Percentiles rank a stretch among this genome's conserved stretches.
phyloP scores from a whole-genome alignment of 768 basidiomycete species.

The Lactarius sp. region DNA sequence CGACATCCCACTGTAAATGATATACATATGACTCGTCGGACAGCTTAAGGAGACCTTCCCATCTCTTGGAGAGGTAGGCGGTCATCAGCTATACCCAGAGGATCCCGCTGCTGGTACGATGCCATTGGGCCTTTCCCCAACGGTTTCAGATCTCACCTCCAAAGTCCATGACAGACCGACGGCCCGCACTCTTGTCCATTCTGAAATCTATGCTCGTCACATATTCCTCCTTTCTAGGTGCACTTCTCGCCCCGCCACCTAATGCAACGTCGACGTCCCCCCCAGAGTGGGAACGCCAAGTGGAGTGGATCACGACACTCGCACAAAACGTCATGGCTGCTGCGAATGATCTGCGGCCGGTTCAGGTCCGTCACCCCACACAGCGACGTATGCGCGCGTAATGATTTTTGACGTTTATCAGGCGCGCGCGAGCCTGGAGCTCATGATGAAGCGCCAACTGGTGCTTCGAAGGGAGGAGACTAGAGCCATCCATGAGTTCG shows the following conservation, averaged over 20 bases:
- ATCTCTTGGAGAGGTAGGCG: constrained; percentile 75
- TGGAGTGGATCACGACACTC: constrained; percentile 78
- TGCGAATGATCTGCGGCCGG: constrained; percentile 83
- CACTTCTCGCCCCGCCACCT: constrained; percentile 62
- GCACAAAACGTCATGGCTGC: constrained; percentile 87
- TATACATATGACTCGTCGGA: constrained; percentile 8
- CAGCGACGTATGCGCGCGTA: background rate
- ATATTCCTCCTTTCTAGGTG: constrained; percentile 67
- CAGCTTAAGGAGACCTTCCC: constrained; percentile 82
- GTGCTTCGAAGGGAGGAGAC: constrained; percentile 73
- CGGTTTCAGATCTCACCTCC: background rate
- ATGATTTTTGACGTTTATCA: constrained; percentile 31
- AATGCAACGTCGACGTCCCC: constrained; percentile 41
- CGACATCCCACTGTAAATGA: background rate
- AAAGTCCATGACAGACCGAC: constrained; percentile 50
- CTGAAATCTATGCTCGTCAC: constrained; percentile 74
- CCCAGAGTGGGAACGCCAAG: constrained; percentile 69
- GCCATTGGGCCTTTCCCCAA: background rate
- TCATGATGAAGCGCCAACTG: constrained; percentile 76
- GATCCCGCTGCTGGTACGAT: constrained; percentile 60
- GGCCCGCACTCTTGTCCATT: constrained; percentile 65
- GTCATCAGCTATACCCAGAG: constrained; percentile 72
- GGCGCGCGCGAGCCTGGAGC: constrained; percentile 78
- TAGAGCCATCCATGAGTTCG: constrained; percentile 60
- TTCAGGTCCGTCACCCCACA: constrained; percentile 51